phyloP scores from a whole-genome alignment of 345 rosid genomes.

The Gossypium mustelinum region DNA sequence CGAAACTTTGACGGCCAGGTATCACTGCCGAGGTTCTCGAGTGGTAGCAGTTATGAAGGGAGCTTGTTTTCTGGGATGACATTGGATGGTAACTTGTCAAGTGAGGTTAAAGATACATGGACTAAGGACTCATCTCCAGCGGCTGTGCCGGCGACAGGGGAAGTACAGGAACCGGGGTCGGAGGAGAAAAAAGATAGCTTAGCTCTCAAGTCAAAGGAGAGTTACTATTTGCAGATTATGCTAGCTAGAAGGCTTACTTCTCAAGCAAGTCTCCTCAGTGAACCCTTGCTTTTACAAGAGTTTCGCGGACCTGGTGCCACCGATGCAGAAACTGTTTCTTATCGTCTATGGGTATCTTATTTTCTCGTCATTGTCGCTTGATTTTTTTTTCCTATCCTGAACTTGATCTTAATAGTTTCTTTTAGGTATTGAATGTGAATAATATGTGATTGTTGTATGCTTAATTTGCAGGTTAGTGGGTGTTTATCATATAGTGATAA shows the following conservation, averaged over 20 bases:
- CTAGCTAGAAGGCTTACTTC: conserved; percentile 68
- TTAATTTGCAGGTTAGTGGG: conserved; percentile 65
- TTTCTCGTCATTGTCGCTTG: background rate
- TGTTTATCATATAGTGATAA: conserved; percentile 82
- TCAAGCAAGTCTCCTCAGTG: conserved; percentile 57
- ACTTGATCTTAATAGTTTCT: background rate
- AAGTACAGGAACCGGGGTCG: conserved; percentile 34
- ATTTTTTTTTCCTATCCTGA: background rate
- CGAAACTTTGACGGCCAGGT: conserved; percentile 58
- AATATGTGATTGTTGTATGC: background rate
- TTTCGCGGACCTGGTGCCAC: conserved; percentile 19
- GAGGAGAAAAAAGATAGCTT: conserved; percentile 33
- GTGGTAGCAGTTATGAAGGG: conserved; percentile 79
- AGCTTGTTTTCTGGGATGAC: conserved; percentile 87
- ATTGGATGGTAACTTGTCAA: conserved; percentile 49
- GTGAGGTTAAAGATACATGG: conserved; percentile 48
- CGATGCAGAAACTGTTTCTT: conserved; percentile 60
- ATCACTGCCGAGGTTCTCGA: conserved; percentile 72
- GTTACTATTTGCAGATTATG: conserved; percentile 65
- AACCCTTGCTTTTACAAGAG: conserved; percentile 36
- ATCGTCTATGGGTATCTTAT: conserved; percentile 74
- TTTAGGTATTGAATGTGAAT: background rate
- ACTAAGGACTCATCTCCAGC: conserved; percentile 25
- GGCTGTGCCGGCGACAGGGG: conserved; percentile 29
- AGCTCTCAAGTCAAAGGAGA: conserved; percentile 48